Base-by-base conservation (phyloP, 345 rosid genomes). In the Eucalyptus globulus region DNA sequence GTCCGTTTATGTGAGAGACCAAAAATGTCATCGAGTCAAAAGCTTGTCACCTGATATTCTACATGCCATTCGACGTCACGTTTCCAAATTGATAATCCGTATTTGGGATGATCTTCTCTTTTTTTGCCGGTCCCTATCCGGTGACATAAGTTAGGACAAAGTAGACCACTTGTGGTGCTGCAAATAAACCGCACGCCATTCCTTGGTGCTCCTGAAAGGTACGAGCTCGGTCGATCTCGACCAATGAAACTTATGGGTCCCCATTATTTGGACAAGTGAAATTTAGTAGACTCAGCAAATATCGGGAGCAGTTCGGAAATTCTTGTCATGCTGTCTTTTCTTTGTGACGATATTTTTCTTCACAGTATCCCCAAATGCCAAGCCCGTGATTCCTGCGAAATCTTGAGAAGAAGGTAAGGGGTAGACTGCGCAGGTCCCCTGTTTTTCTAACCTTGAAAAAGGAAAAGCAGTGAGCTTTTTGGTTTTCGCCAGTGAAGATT, bases 91-190 rank as follows among this genome's bases (percentile, higher is more conserved):
- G 9, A 15, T 16, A 8, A 31, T 67, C 43, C 22, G 34, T 67
- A 67, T 31, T 16, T 31, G 43, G 80, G 43, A 67, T 31, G 40
- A 67, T 67, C 43, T 31, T 67, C 2, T 56, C 5, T 0, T 56
- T 4, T 56, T 56, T 56, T 16, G 40, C 22, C 21, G 21, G 21
- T 16, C 80, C 80, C 43, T 31, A 4, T 67, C 3, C 37, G 40
- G 22, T 67, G 17, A 16, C 80, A 8, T 31, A 29, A 12, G 43
- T 31, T 67, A n/a, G 11, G 4, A 31, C 10, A 31, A 67, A 15
- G 31, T n/a, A n/a, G 37, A n/a, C 4, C 43, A 5, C 44, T 34
- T 0, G 44, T 3, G 1, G 13, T 5, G 2, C 22, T 37, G 9
- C 24, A 37, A 72, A 37, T 34, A 1, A 22, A 37, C 26, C 44